Percentiles rank a stretch among this genome's conserved stretches.
Evolutionary conservation across 1,284 basidiomycete genomes (phyloP).

Genomic region (Trametes sp.): DNA sequence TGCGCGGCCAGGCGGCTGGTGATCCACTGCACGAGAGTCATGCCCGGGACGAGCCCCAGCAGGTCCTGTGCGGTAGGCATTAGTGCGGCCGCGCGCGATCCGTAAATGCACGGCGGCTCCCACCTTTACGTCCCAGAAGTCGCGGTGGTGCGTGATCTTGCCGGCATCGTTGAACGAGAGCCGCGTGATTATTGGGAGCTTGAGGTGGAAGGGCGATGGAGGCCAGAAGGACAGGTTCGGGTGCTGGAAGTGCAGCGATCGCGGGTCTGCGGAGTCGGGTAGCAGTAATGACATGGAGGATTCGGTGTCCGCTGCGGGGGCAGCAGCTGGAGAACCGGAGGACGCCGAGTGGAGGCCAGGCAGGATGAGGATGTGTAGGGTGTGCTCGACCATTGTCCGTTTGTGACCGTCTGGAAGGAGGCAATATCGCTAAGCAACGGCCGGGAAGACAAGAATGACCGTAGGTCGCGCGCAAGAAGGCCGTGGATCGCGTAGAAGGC

Average conservation of each 20-base stretch:
- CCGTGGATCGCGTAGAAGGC: not conserved
- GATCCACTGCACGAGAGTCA: conserved; percentile 71
- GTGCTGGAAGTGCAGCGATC: conserved; percentile 18
- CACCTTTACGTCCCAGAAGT: conserved; percentile 71
- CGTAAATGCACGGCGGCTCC: not conserved
- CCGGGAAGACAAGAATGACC: no score
- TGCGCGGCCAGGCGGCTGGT: conserved; percentile 64
- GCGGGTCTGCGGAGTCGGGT: conserved; percentile 41
- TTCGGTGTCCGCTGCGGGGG: conserved; percentile 10
- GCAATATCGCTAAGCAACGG: conserved; percentile 14
- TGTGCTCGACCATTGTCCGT: conserved; percentile 74
- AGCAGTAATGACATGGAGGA: conserved; percentile 25
- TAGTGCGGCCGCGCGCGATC: not conserved
- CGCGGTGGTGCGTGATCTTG: conserved; percentile 74
- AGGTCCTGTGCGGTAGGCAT: conserved; percentile 55
- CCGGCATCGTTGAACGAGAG: conserved; percentile 80
- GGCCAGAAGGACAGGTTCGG: conserved; percentile 55
- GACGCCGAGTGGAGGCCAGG: conserved; percentile 44
- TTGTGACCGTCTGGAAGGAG: conserved; percentile 65
- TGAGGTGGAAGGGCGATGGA: conserved; percentile 75
- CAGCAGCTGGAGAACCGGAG: not conserved
- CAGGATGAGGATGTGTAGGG: conserved; percentile 48
- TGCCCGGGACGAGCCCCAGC: conserved; percentile 71
- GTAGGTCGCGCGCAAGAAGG: no score
- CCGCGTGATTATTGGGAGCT: conserved; percentile 70